Evolutionary conservation across 164 flowering plant species (phyloP), one percentile per base, ranked within the genome.

Genomic region (Dillenia turbinata): DNA sequence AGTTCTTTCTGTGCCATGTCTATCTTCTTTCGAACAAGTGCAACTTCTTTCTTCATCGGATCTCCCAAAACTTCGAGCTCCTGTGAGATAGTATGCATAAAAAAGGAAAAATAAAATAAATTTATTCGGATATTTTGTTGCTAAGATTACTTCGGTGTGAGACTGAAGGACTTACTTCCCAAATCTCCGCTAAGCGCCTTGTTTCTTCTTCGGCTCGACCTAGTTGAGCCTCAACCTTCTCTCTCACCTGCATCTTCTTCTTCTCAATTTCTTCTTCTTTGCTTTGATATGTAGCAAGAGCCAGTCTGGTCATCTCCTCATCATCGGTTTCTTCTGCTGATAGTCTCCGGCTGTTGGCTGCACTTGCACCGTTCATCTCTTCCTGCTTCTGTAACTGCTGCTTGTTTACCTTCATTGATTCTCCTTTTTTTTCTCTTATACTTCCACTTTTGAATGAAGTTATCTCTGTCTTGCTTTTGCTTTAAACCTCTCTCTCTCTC

Each of bases 181-280:
- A 77, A 69, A 93, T 88, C 49, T 75, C 83, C 17, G 90, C 87
- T 69, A 93, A 71, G 12, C 89, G 87, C 69, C 79, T 93, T 11
- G 92, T 79, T 61, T 81, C 96, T 64, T 83, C 90, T 63, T 87
- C 94, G 0, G 78, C 94, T 1, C 89, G 91, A 44, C 89, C 90
- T 17, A 90, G 40, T 14, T 87, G 90, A 68, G 94, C 85, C 43
- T 85, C 78, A 65, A 93, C 89, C 69, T 71, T 88, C 63, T 81
- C 87, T 61, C 74, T 80, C 11, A 93, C 87, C 71, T 84, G 96
- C 79, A 78, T 76, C 69, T 85, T 90, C 82, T 78, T 90, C 87
- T 59, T 90, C 82, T 88, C 93, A 14, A 93, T 93, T 80, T 90
- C 89, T 52, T 90, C 98, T 65, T 93, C 98, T 69, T 82, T 90